These are phyloP conservation scores for Ogataea kodamae DNA, from an alignment of 805 yeast genomes.

Conservation along the genomic window DNA sequence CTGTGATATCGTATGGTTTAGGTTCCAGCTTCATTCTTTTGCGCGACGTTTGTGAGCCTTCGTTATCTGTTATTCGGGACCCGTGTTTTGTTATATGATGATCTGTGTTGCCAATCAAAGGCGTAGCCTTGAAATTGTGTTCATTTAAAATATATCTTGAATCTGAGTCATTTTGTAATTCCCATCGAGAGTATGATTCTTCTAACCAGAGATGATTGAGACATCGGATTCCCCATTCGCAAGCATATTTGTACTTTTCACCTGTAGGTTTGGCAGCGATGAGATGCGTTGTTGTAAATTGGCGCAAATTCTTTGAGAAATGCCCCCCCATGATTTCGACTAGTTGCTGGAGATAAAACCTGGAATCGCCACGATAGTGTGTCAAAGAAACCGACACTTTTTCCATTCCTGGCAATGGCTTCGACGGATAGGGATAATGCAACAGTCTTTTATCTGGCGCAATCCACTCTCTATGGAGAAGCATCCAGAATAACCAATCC, in stretches of 20 bases:
- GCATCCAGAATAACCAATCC: conserved; percentile 71
- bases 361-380: conserved; percentile 81
- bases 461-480: conserved; percentile 52
- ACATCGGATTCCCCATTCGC: conserved; percentile 60
- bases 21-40: conserved; percentile 18
- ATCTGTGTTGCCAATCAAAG: conserved; percentile 49
- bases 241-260: conserved; percentile 70
- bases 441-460: conserved; percentile 51
- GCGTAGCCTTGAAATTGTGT: conserved; percentile 34
- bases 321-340: conserved; percentile 69
- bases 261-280: conserved; percentile 69
- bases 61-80: conserved; percentile 8
- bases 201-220: conserved; percentile 90
- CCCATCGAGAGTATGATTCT: conserved; percentile 67
- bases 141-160: conserved; percentile 47
- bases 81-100: conserved; percentile 29
- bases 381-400: conserved; percentile 64
- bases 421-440: conserved; percentile 63
- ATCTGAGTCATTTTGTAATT: conserved; percentile 40
- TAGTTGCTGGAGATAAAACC: conserved; percentile 64
- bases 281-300: conserved; percentile 62
- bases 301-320: conserved; percentile 63
- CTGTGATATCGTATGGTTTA: conserved; percentile 40
- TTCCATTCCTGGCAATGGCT: conserved; percentile 50
- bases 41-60: conserved; percentile 6